Evolutionary conservation across 2,329 filamentous ascomycete genomes (phyloP).

Genomic region (Phyllachora maydis): DNA sequence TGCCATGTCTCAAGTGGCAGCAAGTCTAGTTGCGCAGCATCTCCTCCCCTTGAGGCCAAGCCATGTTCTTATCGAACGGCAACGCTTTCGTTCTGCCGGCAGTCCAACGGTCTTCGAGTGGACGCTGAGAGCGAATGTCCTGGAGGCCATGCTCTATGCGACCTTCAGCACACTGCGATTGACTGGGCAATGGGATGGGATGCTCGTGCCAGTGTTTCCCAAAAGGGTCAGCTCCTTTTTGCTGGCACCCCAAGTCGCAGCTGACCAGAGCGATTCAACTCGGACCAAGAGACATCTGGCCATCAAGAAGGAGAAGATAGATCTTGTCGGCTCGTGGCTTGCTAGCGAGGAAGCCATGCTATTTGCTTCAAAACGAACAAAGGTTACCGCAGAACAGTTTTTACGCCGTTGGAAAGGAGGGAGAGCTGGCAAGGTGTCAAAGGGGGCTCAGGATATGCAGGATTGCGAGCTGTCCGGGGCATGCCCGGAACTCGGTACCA

Average conservation of each 20-base stretch:
- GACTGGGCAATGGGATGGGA: slow-evolving; percentile 18
- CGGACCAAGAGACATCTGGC: slow-evolving; percentile 2
- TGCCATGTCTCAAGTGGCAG: slow-evolving; percentile 12
- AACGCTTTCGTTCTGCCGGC: slow-evolving; percentile 42
- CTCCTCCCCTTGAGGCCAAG: slow-evolving; percentile 34
- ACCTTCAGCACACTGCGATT: slow-evolving; percentile 34
- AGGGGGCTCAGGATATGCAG: no score
- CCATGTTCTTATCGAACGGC: slow-evolving; percentile 47
- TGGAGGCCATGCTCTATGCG: slow-evolving; percentile 67
- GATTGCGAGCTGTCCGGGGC: no score
- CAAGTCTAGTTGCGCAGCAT: slow-evolving; percentile 12
- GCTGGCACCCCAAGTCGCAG: slow-evolving; percentile 15
- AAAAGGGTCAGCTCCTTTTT: slow-evolving; percentile 32
- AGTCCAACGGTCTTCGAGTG: slow-evolving; percentile 52
- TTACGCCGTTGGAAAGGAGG: no score
- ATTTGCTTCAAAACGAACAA: no score
- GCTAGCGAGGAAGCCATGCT: no score
- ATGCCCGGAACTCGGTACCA: no score
- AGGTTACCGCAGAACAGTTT: no score
- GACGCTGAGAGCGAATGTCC: slow-evolving; percentile 63
- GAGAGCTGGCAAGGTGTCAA: no score
- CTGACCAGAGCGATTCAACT: slow-evolving; percentile 10
- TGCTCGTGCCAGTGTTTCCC: slow-evolving; percentile 29
- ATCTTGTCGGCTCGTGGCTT: no score
- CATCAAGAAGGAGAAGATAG: slow-evolving; percentile 7